A percentile compares a stretch with the other conserved stretches of the same genome.
Evolutionary conservation across 345 rosid species (phyloP).

Genomic region (Heritiera fomes): DNA sequence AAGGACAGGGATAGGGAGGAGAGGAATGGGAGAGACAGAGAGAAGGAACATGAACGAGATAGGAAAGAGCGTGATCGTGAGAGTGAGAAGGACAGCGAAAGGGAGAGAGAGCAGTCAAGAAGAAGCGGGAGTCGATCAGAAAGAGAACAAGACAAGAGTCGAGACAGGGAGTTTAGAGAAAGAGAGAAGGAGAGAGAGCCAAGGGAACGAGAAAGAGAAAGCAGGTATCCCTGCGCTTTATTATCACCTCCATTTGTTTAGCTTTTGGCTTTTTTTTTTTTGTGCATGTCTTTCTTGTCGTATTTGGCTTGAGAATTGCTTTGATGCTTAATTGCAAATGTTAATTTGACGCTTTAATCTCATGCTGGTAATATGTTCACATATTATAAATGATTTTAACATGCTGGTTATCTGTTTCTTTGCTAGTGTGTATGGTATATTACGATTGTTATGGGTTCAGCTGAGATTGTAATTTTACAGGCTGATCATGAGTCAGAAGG

Average conservation of each 20-base stretch:
- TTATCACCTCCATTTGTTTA: constrained; percentile 4
- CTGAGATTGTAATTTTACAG: not conserved
- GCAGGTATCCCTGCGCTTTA: constrained; percentile 51
- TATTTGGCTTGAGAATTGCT: not conserved
- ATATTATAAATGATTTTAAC: not conserved
- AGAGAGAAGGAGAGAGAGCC: constrained; percentile 58
- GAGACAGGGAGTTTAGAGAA: constrained; percentile 58
- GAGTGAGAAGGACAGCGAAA: constrained; percentile 43
- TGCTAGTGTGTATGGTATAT: not conserved
- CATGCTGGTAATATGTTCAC: not conserved
- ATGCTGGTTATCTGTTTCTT: not conserved
- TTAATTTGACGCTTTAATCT: not conserved
- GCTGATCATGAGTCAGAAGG: not conserved
- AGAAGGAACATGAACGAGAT: constrained; percentile 38
- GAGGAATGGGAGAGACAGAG: constrained; percentile 40
- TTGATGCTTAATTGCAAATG: not conserved
- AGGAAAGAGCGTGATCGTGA: constrained; percentile 38
- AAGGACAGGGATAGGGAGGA: constrained; percentile 52
- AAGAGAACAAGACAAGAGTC: constrained; percentile 56
- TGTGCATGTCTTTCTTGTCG: not conserved
- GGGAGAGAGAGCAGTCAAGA: constrained; percentile 46
- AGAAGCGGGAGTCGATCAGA: constrained; percentile 64
- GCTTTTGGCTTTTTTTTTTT: not conserved
- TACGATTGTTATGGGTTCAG: not conserved
- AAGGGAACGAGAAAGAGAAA: constrained; percentile 69